Evolutionary conservation across 495 filamentous ascomycete species (phyloP).

Genomic region (Xylaria castorea): DNA sequence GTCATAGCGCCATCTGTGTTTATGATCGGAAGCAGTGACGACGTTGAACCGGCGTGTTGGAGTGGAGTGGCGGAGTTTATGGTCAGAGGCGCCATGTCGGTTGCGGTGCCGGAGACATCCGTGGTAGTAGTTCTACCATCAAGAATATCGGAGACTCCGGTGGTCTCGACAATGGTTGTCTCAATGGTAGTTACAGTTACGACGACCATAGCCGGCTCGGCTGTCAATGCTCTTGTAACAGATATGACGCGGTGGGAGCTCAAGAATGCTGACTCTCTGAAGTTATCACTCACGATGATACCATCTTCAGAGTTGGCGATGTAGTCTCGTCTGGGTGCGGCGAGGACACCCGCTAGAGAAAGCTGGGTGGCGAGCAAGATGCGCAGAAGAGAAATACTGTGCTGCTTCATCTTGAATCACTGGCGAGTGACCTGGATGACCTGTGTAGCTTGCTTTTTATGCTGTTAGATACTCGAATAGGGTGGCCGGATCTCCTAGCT

Average conservation of each 20-base stretch:
- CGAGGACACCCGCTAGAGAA: not conserved
- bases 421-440: too few species aligned
- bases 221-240: not conserved
- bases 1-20: not conserved
- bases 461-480: not conserved
- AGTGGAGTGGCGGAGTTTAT: not conserved
- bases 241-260: not conserved
- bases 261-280: not conserved
- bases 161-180: conserved; percentile 7
- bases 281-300: not conserved
- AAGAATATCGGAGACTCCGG: not conserved
- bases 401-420: conserved; percentile 9
- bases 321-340: not conserved
- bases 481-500: not conserved
- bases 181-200: conserved; percentile 4
- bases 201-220: not conserved
- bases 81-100: not conserved
- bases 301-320: not conserved
- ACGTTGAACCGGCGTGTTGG: conserved; percentile 5
- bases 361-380: not conserved
- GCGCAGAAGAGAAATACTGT: not conserved
- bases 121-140: not conserved
- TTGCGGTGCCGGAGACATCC: too few species aligned
- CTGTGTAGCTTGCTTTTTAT: not conserved
- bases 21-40: not conserved